A percentile compares a stretch with the other conserved stretches of the same genome.
phyloP scores from a whole-genome alignment of 495 filamentous ascomycete species.

The Xylaria venustula region DNA sequence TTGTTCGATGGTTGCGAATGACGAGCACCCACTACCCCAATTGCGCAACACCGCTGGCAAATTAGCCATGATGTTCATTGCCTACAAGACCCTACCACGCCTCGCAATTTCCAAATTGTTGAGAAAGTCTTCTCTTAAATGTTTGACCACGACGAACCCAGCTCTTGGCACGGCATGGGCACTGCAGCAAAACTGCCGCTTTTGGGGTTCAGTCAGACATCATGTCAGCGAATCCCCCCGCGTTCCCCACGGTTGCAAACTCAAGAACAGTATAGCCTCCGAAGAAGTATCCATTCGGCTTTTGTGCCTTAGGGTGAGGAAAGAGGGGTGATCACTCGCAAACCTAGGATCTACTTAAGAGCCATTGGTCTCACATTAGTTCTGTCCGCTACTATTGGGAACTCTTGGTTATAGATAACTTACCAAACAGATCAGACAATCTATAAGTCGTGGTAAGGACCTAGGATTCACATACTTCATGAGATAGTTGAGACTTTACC shows the following conservation, averaged over 20 bases:
- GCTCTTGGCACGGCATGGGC: background rate
- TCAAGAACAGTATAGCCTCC: constrained; percentile 2
- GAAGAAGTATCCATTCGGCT: constrained; percentile 7
- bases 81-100: background rate
- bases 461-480: too few relatives aligned
- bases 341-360: background rate
- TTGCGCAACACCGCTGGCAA: constrained; percentile 5
- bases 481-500: background rate
- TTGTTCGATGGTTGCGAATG: background rate
- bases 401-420: background rate
- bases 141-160: constrained; percentile 1
- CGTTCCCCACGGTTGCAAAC: constrained; percentile 7
- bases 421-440: background rate
- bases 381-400: background rate
- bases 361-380: background rate
- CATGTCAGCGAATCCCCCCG: background rate
- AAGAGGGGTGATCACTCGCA: background rate
- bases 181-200: constrained; percentile 4
- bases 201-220: background rate
- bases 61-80: background rate
- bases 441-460: background rate
- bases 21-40: background rate
- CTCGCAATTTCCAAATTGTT: background rate
- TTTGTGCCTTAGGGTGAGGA: background rate
- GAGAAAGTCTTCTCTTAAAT: background rate